Conservation (phyloP, 805 yeast genomes). For the Priceomyces castillae region DNA sequence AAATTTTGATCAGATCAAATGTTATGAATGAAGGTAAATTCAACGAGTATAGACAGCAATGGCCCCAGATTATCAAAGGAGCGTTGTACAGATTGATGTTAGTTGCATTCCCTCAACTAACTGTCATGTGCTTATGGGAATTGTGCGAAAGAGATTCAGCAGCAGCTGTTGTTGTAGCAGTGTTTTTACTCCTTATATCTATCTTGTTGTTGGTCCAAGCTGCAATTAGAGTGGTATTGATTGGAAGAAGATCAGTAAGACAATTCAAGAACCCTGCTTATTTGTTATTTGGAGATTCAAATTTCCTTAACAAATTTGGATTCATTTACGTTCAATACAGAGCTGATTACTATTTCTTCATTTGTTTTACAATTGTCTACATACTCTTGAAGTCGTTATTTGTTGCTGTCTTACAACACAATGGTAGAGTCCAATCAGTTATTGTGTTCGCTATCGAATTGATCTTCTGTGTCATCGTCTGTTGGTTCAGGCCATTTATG, state of each 20-base stretch:
- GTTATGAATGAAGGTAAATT: constrained; percentile 63
- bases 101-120: constrained; percentile 84
- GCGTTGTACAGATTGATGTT: constrained; percentile 78
- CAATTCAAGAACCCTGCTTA: constrained; percentile 91
- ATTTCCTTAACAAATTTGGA: constrained; percentile 81
- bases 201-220: constrained; percentile 67
- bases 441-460: constrained; percentile 75
- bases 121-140: constrained; percentile 85
- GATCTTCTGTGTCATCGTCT: constrained; percentile 58
- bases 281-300: constrained; percentile 79
- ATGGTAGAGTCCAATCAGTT: constrained; percentile 81
- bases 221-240: constrained; percentile 63
- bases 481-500: constrained; percentile 84
- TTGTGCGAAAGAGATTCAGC: constrained; percentile 78
- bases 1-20: constrained; percentile 56
- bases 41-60: constrained; percentile 73
- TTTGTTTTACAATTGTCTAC: constrained; percentile 61
- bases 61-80: constrained; percentile 86
- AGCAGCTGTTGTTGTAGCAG: constrained; percentile 79
- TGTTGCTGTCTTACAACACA: constrained; percentile 78
- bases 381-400: constrained; percentile 72
- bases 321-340: constrained; percentile 88
- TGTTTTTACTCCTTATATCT: constrained; percentile 58
- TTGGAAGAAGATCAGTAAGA: constrained; percentile 68
- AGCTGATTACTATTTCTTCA: constrained; percentile 85